Conservation (phyloP, 768 basidiomycete genomes). For the Mycena metata region DNA sequence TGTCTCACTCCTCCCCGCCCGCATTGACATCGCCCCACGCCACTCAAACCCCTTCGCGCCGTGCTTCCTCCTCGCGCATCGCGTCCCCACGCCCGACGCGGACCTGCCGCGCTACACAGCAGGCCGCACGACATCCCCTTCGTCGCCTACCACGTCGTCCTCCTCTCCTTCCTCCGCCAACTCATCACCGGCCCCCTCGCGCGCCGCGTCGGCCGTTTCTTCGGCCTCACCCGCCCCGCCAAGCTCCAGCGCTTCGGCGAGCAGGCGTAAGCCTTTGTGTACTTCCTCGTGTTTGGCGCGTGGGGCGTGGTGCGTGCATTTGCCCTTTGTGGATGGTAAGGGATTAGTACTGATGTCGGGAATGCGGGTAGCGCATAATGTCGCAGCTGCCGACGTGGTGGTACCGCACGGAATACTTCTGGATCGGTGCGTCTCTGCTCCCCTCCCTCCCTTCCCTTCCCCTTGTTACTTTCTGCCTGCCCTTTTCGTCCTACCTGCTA, state of each 20-base stretch:
- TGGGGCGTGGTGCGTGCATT: constrained; percentile 89
- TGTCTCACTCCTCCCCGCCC: constrained; percentile 56
- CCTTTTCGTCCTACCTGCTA: too few species aligned
- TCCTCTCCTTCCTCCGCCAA: too few species aligned
- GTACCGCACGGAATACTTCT: constrained; percentile 87
- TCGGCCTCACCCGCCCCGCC: constrained; percentile 72
- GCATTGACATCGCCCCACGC: constrained; percentile 45
- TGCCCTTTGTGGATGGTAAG: too few species aligned
- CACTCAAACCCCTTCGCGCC: constrained; percentile 76
- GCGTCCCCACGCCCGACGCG: too few species aligned
- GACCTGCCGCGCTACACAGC: too few species aligned
- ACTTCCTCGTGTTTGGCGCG: constrained; percentile 76
- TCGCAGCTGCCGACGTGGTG: constrained; percentile 84
- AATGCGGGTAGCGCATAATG: constrained; percentile 95
- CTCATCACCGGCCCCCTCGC: too few species aligned
- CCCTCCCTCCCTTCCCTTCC: too few species aligned
- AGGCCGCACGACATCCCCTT: too few species aligned
- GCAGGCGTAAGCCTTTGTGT: constrained; percentile 88
- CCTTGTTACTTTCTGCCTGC: too few species aligned
- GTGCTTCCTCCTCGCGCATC: too few species aligned
- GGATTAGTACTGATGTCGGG: too few species aligned
- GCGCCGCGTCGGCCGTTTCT: constrained; percentile 75
- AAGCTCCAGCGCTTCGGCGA: constrained; percentile 92
- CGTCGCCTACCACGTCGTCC: too few species aligned
- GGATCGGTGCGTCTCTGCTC: constrained; percentile 69